Conservation (phyloP, 2,329 filamentous ascomycete species). For the Arthrocladium fulminans region DNA sequence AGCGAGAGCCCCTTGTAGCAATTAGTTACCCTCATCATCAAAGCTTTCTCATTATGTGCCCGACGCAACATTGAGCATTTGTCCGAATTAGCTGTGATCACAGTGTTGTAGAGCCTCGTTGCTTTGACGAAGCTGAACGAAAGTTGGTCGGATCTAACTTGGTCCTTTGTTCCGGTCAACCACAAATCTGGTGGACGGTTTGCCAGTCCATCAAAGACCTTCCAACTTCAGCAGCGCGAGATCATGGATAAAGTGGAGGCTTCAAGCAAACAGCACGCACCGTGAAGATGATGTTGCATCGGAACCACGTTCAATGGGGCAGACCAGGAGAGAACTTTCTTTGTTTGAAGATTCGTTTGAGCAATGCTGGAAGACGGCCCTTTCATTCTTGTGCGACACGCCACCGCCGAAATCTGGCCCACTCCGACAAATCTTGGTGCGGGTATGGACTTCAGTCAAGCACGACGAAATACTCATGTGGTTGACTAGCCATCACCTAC, state of each 20-base stretch:
- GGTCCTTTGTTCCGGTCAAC: background rate
- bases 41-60: no score
- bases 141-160: no score
- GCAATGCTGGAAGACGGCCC: background rate
- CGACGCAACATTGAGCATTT: no score
- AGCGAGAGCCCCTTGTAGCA: no score
- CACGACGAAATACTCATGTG: background rate
- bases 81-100: no score
- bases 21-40: no score
- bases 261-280: conserved; percentile 2
- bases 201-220: background rate
- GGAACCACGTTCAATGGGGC: background rate
- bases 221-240: background rate
- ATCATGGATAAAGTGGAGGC: background rate
- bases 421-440: background rate
- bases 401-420: background rate
- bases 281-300: conserved; percentile 2
- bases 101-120: no score
- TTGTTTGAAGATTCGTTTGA: conserved; percentile 7
- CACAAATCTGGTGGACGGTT: background rate
- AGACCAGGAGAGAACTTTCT: conserved; percentile 5
- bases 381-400: conserved; percentile 6
- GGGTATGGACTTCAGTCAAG: background rate
- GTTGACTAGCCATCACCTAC: background rate
- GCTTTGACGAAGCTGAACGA: no score